A percentile compares a stretch with the other conserved stretches of the same genome.
These are phyloP conservation scores for Aspergillus taichungensis DNA, from an alignment of 495 filamentous ascomycete species.

Conservation along the genomic window DNA sequence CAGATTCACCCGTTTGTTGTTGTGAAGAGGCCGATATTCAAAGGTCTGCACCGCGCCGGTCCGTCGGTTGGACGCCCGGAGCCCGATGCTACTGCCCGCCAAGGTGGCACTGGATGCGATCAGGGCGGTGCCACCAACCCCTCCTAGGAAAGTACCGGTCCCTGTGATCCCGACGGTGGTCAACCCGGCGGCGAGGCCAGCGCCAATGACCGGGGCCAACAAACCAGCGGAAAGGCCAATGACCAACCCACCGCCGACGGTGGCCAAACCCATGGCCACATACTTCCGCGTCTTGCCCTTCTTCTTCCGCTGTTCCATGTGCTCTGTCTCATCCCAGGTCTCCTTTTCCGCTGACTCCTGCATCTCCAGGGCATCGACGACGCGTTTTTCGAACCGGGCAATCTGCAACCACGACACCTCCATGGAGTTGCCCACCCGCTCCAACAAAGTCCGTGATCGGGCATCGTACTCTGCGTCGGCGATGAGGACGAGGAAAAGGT, in stretches of 20 bases:
- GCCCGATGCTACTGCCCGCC: conserved; percentile 76
- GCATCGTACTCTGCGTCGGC: conserved; percentile 93
- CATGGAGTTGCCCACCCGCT: conserved; percentile 70
- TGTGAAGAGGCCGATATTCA: conserved; percentile 92
- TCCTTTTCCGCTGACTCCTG: conserved; percentile 87
- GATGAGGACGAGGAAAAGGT: conserved; percentile 89
- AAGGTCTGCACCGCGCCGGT: conserved; percentile 92
- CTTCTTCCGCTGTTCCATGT: conserved; percentile 84
- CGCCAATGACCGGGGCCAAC: conserved; percentile 88
- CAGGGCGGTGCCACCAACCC: conserved; percentile 83
- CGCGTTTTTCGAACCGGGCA: conserved; percentile 92
- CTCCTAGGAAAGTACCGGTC: conserved; percentile 81
- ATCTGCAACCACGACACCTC: conserved; percentile 87
- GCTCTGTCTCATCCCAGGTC: conserved; percentile 93
- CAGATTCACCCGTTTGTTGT: conserved; percentile 93
- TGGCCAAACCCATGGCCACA: conserved; percentile 94
- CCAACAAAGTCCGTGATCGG: conserved; percentile 76
- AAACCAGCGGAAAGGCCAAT: conserved; percentile 93
- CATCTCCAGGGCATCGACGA: conserved; percentile 96
- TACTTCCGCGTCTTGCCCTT: conserved; percentile 69
- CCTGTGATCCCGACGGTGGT: conserved; percentile 90
- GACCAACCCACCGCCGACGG: conserved; percentile 88
- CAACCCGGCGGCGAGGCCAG: conserved; percentile 88
- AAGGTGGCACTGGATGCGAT: conserved; percentile 87
- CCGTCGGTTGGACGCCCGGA: conserved; percentile 73